Percentiles rank a stretch among this genome's conserved stretches.
Evolutionary conservation across 495 filamentous ascomycete species (phyloP).

Genomic region (Saxispiralis lemnorum): DNA sequence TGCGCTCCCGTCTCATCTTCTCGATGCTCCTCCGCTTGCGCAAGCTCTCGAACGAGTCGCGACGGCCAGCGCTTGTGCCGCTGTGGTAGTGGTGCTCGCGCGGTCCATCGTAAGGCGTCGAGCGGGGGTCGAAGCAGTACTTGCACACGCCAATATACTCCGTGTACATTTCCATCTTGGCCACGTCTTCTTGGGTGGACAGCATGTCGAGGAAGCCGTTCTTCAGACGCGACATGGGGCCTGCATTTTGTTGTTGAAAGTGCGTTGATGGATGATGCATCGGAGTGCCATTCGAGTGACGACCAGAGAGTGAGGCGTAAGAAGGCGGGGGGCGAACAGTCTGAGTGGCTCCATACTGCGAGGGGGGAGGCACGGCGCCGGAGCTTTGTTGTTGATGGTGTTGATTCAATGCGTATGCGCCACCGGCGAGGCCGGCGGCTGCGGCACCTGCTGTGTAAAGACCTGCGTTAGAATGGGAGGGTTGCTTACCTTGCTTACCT

Average conservation of each 20-base stretch:
- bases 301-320: not conserved
- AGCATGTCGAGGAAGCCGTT: constrained; percentile 14
- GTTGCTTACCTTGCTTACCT: constrained; percentile 23
- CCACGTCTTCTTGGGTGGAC: constrained; percentile 36
- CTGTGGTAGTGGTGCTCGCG: constrained; percentile 40
- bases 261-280: constrained; percentile 5
- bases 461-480: constrained; percentile 27
- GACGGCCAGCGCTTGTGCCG: not conserved
- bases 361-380: not conserved
- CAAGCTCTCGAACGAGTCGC: constrained; percentile 18
- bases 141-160: constrained; percentile 53
- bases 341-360: not conserved
- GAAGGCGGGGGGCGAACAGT: not conserved
- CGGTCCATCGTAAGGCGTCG: constrained; percentile 42
- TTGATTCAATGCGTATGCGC: constrained; percentile 26
- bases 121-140: constrained; percentile 49
- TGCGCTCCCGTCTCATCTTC: constrained; percentile 16
- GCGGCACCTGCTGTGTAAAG: constrained; percentile 32
- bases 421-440: constrained; percentile 17
- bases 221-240: constrained; percentile 32
- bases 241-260: constrained; percentile 26
- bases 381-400: constrained; percentile 20
- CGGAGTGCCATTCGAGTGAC: constrained; percentile 2
- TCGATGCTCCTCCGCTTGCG: constrained; percentile 10
- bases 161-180: constrained; percentile 55